These are phyloP conservation scores for Gracilaria domingensis DNA, from an alignment of 23 red algal species.

Conservation along the genomic window DNA sequence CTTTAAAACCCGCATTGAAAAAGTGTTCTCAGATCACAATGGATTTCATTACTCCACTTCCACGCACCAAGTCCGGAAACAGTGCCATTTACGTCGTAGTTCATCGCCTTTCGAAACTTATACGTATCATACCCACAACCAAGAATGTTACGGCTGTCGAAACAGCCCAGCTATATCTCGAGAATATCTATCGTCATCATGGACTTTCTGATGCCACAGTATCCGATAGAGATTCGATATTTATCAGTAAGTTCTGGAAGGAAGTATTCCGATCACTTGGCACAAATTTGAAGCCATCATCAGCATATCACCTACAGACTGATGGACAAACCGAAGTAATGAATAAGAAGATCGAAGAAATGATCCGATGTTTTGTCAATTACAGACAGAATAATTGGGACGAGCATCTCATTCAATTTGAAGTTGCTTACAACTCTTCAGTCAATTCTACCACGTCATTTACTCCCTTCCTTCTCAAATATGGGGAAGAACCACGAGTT, in stretches of 20 bases:
- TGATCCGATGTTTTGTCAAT: slow-evolving; percentile 42
- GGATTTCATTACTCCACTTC: slow-evolving; percentile 31
- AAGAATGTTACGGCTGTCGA: neutral
- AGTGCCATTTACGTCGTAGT: slow-evolving; percentile 15
- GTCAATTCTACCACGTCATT: neutral
- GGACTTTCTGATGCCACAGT: neutral
- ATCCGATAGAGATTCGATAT: slow-evolving; percentile 33
- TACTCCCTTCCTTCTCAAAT: slow-evolving; percentile 4
- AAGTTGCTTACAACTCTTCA: slow-evolving; percentile 32
- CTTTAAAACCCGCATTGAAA: too few relatives aligned
- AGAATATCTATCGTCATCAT: slow-evolving; percentile 33
- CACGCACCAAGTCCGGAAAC: slow-evolving; percentile 4
- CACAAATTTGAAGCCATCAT: slow-evolving; percentile 2
- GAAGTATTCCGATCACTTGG: neutral
- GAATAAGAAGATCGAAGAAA: slow-evolving; percentile 56
- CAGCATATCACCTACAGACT: slow-evolving; percentile 44
- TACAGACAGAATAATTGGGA: slow-evolving; percentile 6
- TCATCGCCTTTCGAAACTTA: neutral
- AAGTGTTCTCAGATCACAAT: slow-evolving; percentile 32
- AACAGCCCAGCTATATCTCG: neutral
- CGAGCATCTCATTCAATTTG: slow-evolving; percentile 12
- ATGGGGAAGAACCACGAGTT: neutral
- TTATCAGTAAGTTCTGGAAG: slow-evolving; percentile 37
- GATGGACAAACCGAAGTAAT: slow-evolving; percentile 52
- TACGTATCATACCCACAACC: slow-evolving; percentile 20